A percentile compares a stretch with the other conserved stretches of the same genome.
These are phyloP conservation scores for Diplocarpon rosae DNA, from an alignment of 2,329 filamentous ascomycete species.

Conservation along the genomic window DNA sequence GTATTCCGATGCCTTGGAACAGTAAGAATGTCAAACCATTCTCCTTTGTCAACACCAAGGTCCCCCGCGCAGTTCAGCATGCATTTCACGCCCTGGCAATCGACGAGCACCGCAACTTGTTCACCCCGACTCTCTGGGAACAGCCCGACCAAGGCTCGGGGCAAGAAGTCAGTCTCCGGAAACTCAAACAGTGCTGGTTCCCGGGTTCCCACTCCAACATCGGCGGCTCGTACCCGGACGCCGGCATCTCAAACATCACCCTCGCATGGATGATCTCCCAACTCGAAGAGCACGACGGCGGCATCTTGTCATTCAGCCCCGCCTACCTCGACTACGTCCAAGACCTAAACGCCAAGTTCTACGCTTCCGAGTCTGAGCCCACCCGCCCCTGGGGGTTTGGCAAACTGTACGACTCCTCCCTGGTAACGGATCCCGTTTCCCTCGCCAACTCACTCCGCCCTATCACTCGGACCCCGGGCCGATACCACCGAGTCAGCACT, in stretches of 20 bases:
- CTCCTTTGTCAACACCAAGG: conserved; percentile 32
- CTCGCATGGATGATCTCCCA: conserved; percentile 39
- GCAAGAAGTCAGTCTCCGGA: conserved; percentile 12
- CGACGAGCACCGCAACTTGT: conserved; percentile 34
- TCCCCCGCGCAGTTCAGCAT: conserved; percentile 33
- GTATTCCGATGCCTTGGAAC: conserved; percentile 14
- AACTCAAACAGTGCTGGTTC: conserved; percentile 35
- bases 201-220: conserved; percentile 37
- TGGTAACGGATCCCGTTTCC: conserved; percentile 7
- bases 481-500: conserved; percentile 27
- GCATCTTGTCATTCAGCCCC: conserved; percentile 28
- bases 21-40: conserved; percentile 24
- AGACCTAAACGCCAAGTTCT: conserved; percentile 16
- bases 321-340: conserved; percentile 23
- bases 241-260: conserved; percentile 34
- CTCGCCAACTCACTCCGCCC: conserved; percentile 8
- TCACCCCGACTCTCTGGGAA: conserved; percentile 31
- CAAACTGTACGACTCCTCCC: conserved; percentile 23
- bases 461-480: conserved; percentile 24
- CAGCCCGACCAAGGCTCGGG: conserved; percentile 5
- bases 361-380: conserved; percentile 7
- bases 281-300: conserved; percentile 21
- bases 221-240: conserved; percentile 36
- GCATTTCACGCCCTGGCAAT: conserved; percentile 39
- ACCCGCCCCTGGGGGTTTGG: conserved; percentile 25